phyloP scores from a whole-genome alignment of 1,284 basidiomycete species.

The Hymenochaete sp. region DNA sequence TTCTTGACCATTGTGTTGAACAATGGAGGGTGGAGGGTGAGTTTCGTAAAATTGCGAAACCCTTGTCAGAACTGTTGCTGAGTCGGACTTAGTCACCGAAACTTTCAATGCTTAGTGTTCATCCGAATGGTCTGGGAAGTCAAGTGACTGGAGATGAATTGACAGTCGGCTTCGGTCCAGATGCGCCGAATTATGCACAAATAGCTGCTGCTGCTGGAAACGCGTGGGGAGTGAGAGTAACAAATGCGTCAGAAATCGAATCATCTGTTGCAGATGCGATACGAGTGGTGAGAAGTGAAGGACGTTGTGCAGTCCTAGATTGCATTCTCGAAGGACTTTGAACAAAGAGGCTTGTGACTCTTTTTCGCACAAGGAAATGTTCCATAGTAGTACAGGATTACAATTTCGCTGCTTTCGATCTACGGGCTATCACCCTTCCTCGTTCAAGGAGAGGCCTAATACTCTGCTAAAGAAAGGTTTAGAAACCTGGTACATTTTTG shows the following conservation, averaged over 20 bases:
- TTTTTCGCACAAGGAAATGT: neutral
- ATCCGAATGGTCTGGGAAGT: slow-evolving; percentile 51
- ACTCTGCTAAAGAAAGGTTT: slow-evolving; percentile 28
- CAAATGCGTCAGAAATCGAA: slow-evolving; percentile 31
- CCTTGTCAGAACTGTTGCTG: neutral
- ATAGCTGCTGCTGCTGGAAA: slow-evolving; percentile 59
- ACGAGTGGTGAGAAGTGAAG: slow-evolving; percentile 46
- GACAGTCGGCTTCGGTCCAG: slow-evolving; percentile 56
- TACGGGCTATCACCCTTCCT: slow-evolving; percentile 31
- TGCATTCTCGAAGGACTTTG: slow-evolving; percentile 35
- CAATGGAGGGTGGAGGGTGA: slow-evolving; percentile 61
- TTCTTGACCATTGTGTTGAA: slow-evolving; percentile 64
- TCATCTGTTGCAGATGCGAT: slow-evolving; percentile 42
- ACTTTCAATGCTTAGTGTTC: slow-evolving; percentile 53
- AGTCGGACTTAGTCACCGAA: slow-evolving; percentile 41
- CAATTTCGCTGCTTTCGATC: slow-evolving; percentile 1
- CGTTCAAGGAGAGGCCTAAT: slow-evolving; percentile 42
- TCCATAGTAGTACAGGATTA: neutral
- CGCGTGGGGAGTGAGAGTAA: slow-evolving; percentile 49
- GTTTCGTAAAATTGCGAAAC: slow-evolving; percentile 17
- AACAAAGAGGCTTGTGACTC: neutral
- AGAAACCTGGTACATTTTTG: neutral
- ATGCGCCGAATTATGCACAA: slow-evolving; percentile 50
- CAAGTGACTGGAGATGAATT: slow-evolving; percentile 38
- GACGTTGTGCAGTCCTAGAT: slow-evolving; percentile 56